Evolutionary conservation across 108 stramenopile species (phyloP).

Genomic region (Cyclostephanos tholiformis): DNA sequence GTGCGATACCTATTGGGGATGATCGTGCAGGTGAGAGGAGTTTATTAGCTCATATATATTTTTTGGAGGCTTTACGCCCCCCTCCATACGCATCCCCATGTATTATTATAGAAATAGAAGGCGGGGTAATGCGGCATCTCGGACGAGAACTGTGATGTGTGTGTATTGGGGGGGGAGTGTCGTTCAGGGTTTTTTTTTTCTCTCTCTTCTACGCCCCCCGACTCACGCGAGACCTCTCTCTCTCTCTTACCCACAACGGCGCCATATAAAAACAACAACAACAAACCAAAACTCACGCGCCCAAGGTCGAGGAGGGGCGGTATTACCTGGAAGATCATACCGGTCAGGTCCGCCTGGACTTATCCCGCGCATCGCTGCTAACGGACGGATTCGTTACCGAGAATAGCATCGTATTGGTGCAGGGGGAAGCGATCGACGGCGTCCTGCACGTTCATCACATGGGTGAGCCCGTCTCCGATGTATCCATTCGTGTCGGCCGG

Average conservation of each 20-base stretch:
- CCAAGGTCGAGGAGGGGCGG: conserved; percentile 63
- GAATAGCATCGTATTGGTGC: conserved; percentile 85
- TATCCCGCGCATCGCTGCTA: conserved; percentile 54
- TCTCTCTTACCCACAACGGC: neutral
- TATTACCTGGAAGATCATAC: conserved; percentile 85
- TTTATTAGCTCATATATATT: too few species aligned
- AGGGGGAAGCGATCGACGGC: conserved; percentile 87
- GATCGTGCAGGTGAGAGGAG: conserved; percentile 61
- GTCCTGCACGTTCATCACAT: conserved; percentile 68
- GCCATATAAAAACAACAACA: neutral
- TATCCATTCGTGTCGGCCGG: neutral
- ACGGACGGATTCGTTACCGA: conserved; percentile 85
- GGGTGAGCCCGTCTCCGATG: conserved; percentile 28
- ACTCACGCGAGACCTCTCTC: neutral
- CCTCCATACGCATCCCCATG: too few species aligned
- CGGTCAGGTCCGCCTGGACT: conserved; percentile 65
- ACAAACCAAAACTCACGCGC: neutral
- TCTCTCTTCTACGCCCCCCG: too few species aligned
- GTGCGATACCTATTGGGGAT: conserved; percentile 54
- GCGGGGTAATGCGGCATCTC: too few species aligned
- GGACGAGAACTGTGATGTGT: too few species aligned
- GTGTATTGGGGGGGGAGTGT: too few species aligned
- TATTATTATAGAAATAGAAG: too few species aligned
- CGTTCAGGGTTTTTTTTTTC: too few species aligned
- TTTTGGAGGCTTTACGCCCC: too few species aligned